Evolutionary conservation across 83 land plant species (phyloP), one percentile per base, ranked within the genome.

Genomic region (Thuja plicata): DNA sequence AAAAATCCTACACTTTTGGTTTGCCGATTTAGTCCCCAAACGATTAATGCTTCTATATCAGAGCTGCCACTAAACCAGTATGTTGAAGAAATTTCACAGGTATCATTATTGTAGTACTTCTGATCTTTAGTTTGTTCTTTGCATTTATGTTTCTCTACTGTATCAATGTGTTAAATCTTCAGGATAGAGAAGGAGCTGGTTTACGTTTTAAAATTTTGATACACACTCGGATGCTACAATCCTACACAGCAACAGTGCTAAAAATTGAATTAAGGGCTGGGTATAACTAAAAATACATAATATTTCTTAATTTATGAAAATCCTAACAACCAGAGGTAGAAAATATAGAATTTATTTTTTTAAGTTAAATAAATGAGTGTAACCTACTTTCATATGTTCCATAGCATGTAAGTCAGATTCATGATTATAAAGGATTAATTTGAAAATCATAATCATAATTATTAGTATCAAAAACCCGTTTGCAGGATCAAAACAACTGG

Each of bases 161-260:
- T 89, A 95, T 95, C 35, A 92, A 88, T 76, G 82, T 60, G 21
- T 35, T 92, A 45, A 95, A 95, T 88, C 93, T 95, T 92, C 96
- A 95, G 82, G 43, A 52, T 52, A 93, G 94, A 52, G 93, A 60
- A 90, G 91, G 48, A 8, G 13, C 57, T 70, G 74, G 34, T 70
- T 70, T 8, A 70, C n/a, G n/a, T 70, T 70, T 70, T 21, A 70
- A 70, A 38, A 38, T 70, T 70, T 30, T 30, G 35, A 71, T 71
- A 5, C 9, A 34, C 34, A 30, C 34, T 30, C 34, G 2, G 34
- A 71, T 30, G 34, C 76, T 34, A 71, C 35, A 30, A n/a, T n/a
- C 76, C 76, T 27, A 8, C 35, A 11, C 27, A 17, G 24, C 24
- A 57, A 57, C 55, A 12, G 55, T 52, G 15, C 15, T 12, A 52